Evolutionary conservation across 768 basidiomycete genomes (phyloP), one percentile per base, ranked within the genome.

Genomic region (Termitomyces heimii): DNA sequence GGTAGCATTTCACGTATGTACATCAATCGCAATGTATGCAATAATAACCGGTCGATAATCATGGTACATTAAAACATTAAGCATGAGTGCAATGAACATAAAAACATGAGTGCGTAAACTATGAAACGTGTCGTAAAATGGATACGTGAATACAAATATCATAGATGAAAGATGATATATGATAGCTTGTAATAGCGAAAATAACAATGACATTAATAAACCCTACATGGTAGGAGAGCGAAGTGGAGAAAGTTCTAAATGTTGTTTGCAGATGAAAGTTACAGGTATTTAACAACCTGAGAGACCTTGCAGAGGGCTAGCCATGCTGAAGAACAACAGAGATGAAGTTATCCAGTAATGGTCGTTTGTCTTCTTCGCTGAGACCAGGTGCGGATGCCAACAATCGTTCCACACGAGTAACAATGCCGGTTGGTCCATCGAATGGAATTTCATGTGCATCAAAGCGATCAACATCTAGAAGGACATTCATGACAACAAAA

Each of bases 361-460:
- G 71, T 59, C 73, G 76, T 62, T 80, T 82, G 58, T 71, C 78
- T 52, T 80, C 77, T 42, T 74, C 71, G 58, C 66, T 67, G 52
- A 87, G 68, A 57, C 72, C 70, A 24, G 76, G 74, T 5, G 84
- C 73, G 44, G 73, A 72, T 49, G 73, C 73, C 53, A 92, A 75
- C 37, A 92, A 74, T 45, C 77, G 75, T 63, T 84, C 82, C 6
- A 89, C 84, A 43, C 80, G 82, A 28, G 76, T 66, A n/a, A 89
- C 74, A 42, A 92, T 82, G 22, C 89, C 89, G 32, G 73, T 76
- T 12, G 87, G 82, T 16, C 89, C 89, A 57, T 91, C 86, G 50
- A 91, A 83, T 3, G 87, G 84, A 47, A 92, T 90, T 43, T 82
- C 75, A 59, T 86, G 81, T 20, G 84, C 84, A 67, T 91, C 89